Conservation (phyloP, 176 grass and related monocot genomes). For the Eragrostis nindensis region DNA sequence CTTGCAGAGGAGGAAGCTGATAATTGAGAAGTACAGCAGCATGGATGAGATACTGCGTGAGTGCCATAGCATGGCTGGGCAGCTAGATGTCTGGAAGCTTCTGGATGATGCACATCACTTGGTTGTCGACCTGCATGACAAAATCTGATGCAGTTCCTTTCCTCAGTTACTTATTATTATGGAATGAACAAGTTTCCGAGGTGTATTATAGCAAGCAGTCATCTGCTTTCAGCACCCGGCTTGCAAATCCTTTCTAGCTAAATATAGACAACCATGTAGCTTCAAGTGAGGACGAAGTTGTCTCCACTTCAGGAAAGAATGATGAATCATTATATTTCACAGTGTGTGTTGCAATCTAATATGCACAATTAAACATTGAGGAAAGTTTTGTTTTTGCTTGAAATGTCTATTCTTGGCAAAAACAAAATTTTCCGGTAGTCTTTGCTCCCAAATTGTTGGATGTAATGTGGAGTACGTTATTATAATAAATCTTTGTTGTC, state of each 20-base stretch:
- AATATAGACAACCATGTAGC: slow-evolving; percentile 40
- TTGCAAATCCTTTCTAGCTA: slow-evolving; percentile 38
- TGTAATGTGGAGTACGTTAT: slow-evolving; percentile 13
- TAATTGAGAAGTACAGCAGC: slow-evolving; percentile 88
- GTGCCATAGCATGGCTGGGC: slow-evolving; percentile 84
- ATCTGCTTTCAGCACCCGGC: slow-evolving; percentile 32
- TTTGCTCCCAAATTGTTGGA: slow-evolving; percentile 10
- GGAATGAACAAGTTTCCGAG: slow-evolving; percentile 32
- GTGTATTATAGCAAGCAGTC: slow-evolving; percentile 38
- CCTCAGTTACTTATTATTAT: slow-evolving; percentile 34
- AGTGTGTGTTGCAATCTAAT: slow-evolving; percentile 29
- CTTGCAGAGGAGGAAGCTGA: slow-evolving; percentile 86
- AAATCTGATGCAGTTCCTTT: slow-evolving; percentile 61
- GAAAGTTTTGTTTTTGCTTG: slow-evolving; percentile 38
- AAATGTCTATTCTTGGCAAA: slow-evolving; percentile 13
- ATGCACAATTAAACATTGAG: slow-evolving; percentile 9
- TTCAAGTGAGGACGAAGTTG: slow-evolving; percentile 41
- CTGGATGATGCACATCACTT: slow-evolving; percentile 87
- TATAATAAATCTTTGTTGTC: slow-evolving; percentile 2
- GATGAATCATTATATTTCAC: slow-evolving; percentile 14
- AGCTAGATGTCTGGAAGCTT: slow-evolving; percentile 92
- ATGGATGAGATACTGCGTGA: slow-evolving; percentile 95
- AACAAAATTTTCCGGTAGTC: slow-evolving; percentile 13
- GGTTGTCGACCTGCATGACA: slow-evolving; percentile 84
- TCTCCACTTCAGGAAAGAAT: slow-evolving; percentile 28